Base-by-base conservation (phyloP, 106 monocot species). In the Xerophyta viscosa region DNA sequence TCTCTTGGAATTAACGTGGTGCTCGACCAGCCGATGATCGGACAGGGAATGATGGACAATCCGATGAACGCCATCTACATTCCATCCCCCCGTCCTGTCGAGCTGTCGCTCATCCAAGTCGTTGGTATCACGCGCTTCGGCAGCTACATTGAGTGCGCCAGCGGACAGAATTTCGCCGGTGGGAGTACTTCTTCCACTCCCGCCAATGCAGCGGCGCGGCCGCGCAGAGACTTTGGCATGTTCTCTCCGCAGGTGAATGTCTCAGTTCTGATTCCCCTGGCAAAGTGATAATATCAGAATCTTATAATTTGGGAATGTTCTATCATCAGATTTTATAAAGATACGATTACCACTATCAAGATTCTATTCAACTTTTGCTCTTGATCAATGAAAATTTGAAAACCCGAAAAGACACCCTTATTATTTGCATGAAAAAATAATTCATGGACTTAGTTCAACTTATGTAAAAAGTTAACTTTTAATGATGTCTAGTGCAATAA, bases 1-100 rank as follows among this genome's bases (percentile, higher is more conserved):
- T 54, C 30, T 22, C 24, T 75, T 8, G 65, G 71, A 46, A 84
- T 90, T 53, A 24, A 27, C 0, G 59, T 71, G 3, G 30, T 84
- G 18, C 2, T 66, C 18, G 47, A 90, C 44, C 66, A 81, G 30
- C 68, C 68, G 0, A 42, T 59, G 49, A 80, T 90, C 6, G 84
- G 90, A 27, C 59, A 80, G 37, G 79, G 77, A 31, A 84, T 90
- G 80, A 17, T 80, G 2, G 84, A 84, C 30, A 90, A 90, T 48
- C 77, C 90, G 28, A 84, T 84, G 84, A 90, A 81, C 47, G 74
- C 84, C 44, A 81, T 90, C 31, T 90, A 56, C 54, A 51, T 90
- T 13, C 84, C 90, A 3, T 84, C 90, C 1, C 84, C 84, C 0
- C 0, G 1, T 11, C 73, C 76, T 1, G 89, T 90, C 6, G 80